These are phyloP conservation scores for Omphalea diandra DNA, from an alignment of 441 rosid species.

Conservation along the genomic window DNA sequence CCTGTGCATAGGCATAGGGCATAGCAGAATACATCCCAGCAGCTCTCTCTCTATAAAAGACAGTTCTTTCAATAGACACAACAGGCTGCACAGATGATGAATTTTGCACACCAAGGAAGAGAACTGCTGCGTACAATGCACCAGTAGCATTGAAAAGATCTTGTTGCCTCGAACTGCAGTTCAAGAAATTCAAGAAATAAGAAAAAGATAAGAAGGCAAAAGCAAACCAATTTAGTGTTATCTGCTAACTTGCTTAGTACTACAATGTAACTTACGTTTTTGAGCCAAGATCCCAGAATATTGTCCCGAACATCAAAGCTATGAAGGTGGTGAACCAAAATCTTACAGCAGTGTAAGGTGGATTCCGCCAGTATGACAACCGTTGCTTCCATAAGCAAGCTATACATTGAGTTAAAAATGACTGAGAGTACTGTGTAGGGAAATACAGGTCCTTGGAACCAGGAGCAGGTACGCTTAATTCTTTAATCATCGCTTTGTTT, in stretches of 20 bases:
- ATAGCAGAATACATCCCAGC: conserved; percentile 78
- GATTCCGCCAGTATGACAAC: conserved; percentile 90
- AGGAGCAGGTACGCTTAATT: conserved; percentile 52
- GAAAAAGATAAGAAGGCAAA: neutral
- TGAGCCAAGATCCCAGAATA: conserved; percentile 81
- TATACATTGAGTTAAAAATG: conserved; percentile 54
- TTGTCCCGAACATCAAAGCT: conserved; percentile 69
- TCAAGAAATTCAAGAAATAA: neutral
- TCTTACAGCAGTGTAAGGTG: conserved; percentile 72
- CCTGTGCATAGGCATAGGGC: conserved; percentile 64
- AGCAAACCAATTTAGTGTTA: neutral
- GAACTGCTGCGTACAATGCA: conserved; percentile 63
- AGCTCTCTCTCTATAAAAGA: conserved; percentile 71
- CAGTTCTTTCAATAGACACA: conserved; percentile 56
- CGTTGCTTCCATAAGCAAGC: conserved; percentile 87
- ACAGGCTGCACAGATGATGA: conserved; percentile 57
- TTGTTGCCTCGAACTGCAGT: conserved; percentile 32
- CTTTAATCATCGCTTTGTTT: conserved; percentile 60
- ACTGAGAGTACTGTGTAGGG: conserved; percentile 54
- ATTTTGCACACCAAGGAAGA: conserved; percentile 68
- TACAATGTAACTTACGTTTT: conserved; percentile 40
- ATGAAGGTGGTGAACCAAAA: conserved; percentile 60
- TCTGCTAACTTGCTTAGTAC: too few relatives aligned
- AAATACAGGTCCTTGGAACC: conserved; percentile 64
- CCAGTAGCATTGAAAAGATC: conserved; percentile 64